phyloP scores from a whole-genome alignment of 208 protist genomes.

The Angomonas desouzai region DNA sequence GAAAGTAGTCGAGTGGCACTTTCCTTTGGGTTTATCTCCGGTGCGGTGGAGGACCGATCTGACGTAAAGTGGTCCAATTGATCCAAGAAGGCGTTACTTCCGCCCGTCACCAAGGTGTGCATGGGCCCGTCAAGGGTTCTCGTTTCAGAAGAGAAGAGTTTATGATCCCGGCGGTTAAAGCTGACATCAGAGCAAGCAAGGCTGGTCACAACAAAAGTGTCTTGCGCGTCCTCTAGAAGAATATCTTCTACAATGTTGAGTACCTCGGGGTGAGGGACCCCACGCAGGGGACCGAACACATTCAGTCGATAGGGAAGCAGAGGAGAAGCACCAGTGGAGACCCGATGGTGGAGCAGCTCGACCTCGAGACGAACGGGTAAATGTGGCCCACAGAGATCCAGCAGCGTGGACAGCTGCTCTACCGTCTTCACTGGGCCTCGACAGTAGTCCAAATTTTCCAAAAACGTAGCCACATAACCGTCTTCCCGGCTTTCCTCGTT shows the following conservation, averaged over 20 bases:
- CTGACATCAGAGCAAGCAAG: constrained; percentile 50
- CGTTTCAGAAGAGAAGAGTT: not conserved
- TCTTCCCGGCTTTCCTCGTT: not conserved
- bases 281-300: constrained; percentile 44
- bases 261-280: constrained; percentile 23
- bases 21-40: constrained; percentile 11
- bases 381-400: constrained; percentile 30
- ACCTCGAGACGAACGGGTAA: constrained; percentile 48
- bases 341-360: constrained; percentile 13
- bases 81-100: not conserved
- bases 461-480: not conserved
- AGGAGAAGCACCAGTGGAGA: not conserved
- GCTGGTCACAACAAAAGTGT: constrained; percentile 21
- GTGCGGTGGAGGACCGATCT: not conserved
- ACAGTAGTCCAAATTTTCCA: constrained; percentile 22
- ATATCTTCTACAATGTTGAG: constrained; percentile 59
- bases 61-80: not conserved
- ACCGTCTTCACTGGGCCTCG: constrained; percentile 31
- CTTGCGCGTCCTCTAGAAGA: constrained; percentile 65
- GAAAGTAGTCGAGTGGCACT: constrained; percentile 28
- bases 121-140: not conserved
- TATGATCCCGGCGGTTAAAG: constrained; percentile 13
- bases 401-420: constrained; percentile 26
- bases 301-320: constrained; percentile 27
- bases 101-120: not conserved